Percentiles rank a stretch among this genome's conserved stretches.
phyloP scores from a whole-genome alignment of 139 green algal genomes.

The Chlamydomonas sp. region DNA sequence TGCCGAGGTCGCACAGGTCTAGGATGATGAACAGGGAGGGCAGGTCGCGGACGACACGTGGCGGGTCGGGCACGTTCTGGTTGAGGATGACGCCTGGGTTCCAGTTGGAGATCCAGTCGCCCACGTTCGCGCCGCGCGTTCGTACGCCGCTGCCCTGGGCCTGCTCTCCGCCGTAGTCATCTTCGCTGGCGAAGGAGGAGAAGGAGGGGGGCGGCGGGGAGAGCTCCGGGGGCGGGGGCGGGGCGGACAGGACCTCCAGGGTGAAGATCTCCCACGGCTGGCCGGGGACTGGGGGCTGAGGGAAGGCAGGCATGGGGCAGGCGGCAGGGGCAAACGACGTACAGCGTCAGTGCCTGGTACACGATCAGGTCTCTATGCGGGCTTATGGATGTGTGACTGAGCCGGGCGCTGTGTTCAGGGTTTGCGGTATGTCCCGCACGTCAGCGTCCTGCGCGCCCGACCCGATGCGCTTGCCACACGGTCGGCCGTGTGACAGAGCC shows the following conservation, averaged over 20 bases:
- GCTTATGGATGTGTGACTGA: too few relatives aligned
- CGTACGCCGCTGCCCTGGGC: not conserved
- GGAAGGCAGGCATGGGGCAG: too few relatives aligned
- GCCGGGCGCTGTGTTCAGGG: too few relatives aligned
- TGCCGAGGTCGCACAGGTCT: conserved; percentile 23
- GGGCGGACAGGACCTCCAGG: not conserved
- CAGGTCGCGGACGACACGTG: conserved; percentile 28
- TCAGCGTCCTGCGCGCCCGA: too few relatives aligned
- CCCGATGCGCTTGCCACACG: too few relatives aligned
- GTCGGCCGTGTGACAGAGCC: too few relatives aligned
- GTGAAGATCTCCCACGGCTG: not conserved
- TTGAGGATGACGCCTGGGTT: conserved; percentile 25
- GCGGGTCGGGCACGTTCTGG: conserved; percentile 1
- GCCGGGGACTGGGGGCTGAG: not conserved
- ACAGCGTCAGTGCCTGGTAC: too few relatives aligned
- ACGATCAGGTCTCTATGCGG: too few relatives aligned
- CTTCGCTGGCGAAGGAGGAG: not conserved
- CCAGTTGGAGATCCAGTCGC: conserved; percentile 6
- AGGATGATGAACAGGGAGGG: conserved; percentile 31
- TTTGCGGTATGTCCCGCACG: too few relatives aligned
- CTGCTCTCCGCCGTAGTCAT: not conserved
- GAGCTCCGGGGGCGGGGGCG: not conserved
- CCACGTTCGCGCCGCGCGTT: too few relatives aligned
- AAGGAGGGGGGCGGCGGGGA: not conserved
- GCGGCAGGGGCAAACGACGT: too few relatives aligned